These are phyloP conservation scores for Backusella morwellensis DNA, from an alignment of 192 early-diverging fungal species.

Conservation along the genomic window DNA sequence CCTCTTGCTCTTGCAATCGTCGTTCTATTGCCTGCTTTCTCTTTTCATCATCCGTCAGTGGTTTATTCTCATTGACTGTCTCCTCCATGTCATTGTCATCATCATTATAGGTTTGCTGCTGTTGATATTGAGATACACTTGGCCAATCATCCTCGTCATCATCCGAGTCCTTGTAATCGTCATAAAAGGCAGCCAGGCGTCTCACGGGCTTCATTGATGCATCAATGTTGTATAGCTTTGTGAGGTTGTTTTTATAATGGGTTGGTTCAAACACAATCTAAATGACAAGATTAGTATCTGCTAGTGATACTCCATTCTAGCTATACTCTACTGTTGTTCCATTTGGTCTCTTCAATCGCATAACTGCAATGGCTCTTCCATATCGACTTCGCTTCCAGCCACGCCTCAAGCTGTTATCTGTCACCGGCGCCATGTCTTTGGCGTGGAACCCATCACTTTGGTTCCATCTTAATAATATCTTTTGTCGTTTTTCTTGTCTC, in stretches of 20 bases:
- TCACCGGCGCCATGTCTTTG: constrained; percentile 69
- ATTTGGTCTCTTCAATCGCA: constrained; percentile 55
- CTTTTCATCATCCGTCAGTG: constrained; percentile 22
- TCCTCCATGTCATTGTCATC: constrained; percentile 11
- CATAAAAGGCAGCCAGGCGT: constrained; percentile 22
- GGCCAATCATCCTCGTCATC: neutral
- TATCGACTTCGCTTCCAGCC: constrained; percentile 73
- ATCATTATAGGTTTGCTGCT: constrained; percentile 17
- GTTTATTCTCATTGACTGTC: constrained; percentile 24
- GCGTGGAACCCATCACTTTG: constrained; percentile 48
- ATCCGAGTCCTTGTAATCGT: constrained; percentile 22
- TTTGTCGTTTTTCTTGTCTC: constrained; percentile 42
- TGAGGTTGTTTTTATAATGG: constrained; percentile 63
- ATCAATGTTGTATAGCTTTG: constrained; percentile 50
- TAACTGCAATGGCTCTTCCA: constrained; percentile 69
- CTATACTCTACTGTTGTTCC: constrained; percentile 37
- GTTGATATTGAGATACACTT: neutral
- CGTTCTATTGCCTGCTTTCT: constrained; percentile 23
- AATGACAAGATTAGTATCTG: neutral
- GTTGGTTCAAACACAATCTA: constrained; percentile 67
- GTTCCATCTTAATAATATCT: constrained; percentile 36
- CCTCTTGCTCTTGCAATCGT: constrained; percentile 28
- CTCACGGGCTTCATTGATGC: constrained; percentile 32
- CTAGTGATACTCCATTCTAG: too few relatives aligned
- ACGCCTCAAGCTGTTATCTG: constrained; percentile 61